These are phyloP conservation scores for Trypanosoma cruzi DNA, from an alignment of 208 protist genomes.

Conservation along the genomic window DNA sequence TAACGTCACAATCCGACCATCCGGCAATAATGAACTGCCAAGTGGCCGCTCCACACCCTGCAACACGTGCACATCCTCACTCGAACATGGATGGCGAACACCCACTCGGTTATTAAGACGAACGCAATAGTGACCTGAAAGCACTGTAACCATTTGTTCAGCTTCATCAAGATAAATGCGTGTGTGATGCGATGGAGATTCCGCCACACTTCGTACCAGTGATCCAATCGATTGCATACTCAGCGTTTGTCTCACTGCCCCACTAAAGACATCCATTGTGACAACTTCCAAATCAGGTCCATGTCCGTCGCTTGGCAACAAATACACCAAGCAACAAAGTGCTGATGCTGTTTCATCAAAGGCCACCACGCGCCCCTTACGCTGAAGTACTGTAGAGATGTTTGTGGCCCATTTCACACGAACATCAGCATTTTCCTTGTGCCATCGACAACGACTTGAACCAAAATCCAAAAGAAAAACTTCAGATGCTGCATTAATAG, in stretches of 20 bases:
- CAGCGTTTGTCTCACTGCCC: conserved; percentile 59
- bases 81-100: conserved; percentile 67
- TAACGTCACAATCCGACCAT: conserved; percentile 60
- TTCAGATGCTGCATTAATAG: conserved; percentile 50
- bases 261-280: conserved; percentile 46
- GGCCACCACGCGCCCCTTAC: conserved; percentile 39
- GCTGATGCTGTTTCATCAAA: conserved; percentile 49
- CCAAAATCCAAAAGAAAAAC: conserved; percentile 58
- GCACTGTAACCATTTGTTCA: conserved; percentile 46
- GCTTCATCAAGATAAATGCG: conserved; percentile 53
- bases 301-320: conserved; percentile 22
- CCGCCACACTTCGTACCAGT: conserved; percentile 40
- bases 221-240: conserved; percentile 57
- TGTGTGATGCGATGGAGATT: conserved; percentile 57
- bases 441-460: neutral
- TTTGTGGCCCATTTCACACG: conserved; percentile 60
- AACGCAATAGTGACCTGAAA: conserved; percentile 59
- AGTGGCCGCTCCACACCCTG: conserved; percentile 32
- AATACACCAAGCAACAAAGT: conserved; percentile 44
- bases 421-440: conserved; percentile 10
- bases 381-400: conserved; percentile 45
- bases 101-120: conserved; percentile 78
- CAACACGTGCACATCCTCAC: conserved; percentile 67
- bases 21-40: conserved; percentile 40
- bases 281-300: conserved; percentile 50